Percentiles rank a stretch among this genome's conserved stretches.
Evolutionary conservation across 2,329 filamentous ascomycete genomes (phyloP).

Genomic region (Hymenotorrendiella dingleyae): DNA sequence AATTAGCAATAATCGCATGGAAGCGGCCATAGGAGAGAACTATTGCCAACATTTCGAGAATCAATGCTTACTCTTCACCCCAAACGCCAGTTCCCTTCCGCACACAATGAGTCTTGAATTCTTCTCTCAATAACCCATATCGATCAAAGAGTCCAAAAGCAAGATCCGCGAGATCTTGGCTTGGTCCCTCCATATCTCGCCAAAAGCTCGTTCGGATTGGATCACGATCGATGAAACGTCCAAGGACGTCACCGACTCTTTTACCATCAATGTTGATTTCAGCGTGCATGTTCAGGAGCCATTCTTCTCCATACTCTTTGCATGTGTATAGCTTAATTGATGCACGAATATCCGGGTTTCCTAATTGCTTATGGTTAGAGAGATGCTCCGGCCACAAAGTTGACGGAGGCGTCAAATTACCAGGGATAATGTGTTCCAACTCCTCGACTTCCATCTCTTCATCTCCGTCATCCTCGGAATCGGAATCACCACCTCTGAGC

Average conservation of each 20-base stretch:
- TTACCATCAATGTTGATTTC: conserved; percentile 10
- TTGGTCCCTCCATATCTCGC: conserved; percentile 30
- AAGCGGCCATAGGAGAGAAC: too few species aligned
- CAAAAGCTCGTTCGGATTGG: conserved; percentile 29
- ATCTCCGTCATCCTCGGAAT: not conserved
- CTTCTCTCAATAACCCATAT: conserved; percentile 32
- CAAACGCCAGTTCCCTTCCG: conserved; percentile 28
- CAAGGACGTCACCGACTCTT: conserved; percentile 20
- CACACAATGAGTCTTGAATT: conserved; percentile 28
- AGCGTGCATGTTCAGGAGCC: conserved; percentile 4
- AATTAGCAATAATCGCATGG: too few species aligned
- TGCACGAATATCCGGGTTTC: not conserved
- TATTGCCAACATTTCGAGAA: conserved; percentile 18
- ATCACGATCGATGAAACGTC: conserved; percentile 22
- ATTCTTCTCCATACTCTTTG: not conserved
- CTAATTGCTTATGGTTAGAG: not conserved
- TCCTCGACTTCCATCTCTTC: not conserved
- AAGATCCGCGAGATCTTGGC: conserved; percentile 27
- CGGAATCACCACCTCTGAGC: not conserved
- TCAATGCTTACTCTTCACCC: conserved; percentile 23
- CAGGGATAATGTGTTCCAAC: not conserved
- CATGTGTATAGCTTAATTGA: not conserved
- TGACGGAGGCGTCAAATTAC: not conserved
- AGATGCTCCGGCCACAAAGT: not conserved
- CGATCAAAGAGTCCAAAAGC: conserved; percentile 34